Base-by-base conservation (phyloP, 2,329 filamentous ascomycete species). In the Phialophora verrucosa region DNA sequence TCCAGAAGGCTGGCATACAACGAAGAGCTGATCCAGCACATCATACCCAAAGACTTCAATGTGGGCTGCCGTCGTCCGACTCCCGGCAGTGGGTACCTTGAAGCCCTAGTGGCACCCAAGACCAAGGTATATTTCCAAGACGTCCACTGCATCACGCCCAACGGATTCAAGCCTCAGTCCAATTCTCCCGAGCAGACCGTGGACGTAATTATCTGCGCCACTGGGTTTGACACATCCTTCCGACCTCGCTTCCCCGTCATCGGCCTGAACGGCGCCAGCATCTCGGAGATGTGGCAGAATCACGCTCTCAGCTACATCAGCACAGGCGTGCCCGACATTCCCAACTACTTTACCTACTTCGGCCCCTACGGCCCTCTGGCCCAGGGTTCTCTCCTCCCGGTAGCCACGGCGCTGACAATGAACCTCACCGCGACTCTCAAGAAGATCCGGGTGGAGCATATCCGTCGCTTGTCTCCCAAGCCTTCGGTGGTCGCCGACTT, bases 31-130 rank as follows among this genome's bases (percentile, higher is more conserved):
- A 72, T 75, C 35, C 76, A 81, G 17, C 78, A 78, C 44, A 79
- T 84, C 61, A 81, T 83, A 38, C 82, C 81, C 1, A 78, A 78
- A 3, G 35, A 61, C 66, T 81, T 80, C 72, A 75, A 75, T 27
- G 74, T 78, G 4, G 78, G 79, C 17, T 81, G 80, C 64, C 73
- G 79, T 11, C 72, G 80, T 57, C 69, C 77, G 0, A 82, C 79
- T 0, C 80, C 80, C 0, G 80, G 78, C 14, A 75, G 75, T 3
- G 78, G 78, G n/a, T 82, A 80, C 63, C 74, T 82, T 20, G 76
- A 81, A 70, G 75, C 78, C 1, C 74, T 81, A 14, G 75, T 75
- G 75, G 3, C 69, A 79, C 60, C 75, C 3, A 70, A 79, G 60
- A 74, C 76, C 7, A 62, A 62, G 3, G 57, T 62, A 12, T 25